Evolutionary conservation across 768 basidiomycete genomes (phyloP), one percentile per base, ranked within the genome.

Genomic region (Tricholomella constricta): DNA sequence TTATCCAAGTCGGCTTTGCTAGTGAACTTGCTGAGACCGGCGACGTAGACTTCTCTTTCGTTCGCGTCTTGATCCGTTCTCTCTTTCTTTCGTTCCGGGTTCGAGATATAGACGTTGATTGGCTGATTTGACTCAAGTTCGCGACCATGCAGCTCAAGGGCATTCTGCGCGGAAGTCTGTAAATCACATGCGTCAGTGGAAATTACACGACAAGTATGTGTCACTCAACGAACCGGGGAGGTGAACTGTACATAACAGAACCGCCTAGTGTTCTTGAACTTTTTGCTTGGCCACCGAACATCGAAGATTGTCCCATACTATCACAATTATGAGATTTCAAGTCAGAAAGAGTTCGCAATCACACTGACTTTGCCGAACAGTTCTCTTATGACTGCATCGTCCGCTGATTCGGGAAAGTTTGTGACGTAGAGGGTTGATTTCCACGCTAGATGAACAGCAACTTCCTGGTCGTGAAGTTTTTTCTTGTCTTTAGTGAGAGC

Each of bases 201-300:
- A 7, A 15, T 48, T 15, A 45, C 17, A 41, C 22, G 20, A 20
- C n/a, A 35, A 31, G 12, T 22, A 2, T n/a, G n/a, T 29, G 40
- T 11, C 27, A 6, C 25, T 37, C n/a, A 7, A 75, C 88, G 46
- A 51, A 93, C 95, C 0, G 92, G 91, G 17, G 84, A 84, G 1
- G 86, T 87, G 65, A 83, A 98, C 56, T 98, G 97, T 1, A 99
- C 77, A 67, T 98, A 99, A 63, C 92, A 94, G 69, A 99, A 98
- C 37, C 97, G 81, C 31, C 97, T 77, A 2, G 89, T 88, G 51
- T 75, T 84, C 70, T 94, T 96, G 78, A 93, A 94, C 65, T 97
- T 97, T 65, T 95, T 95, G 71, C 93, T 95, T 5, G 97, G 97
- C 96, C 96, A 98, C 27, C 97, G 89, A 15, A 94, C 89, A 58